phyloP scores from a whole-genome alignment of 179 eudicot genomes.

The Silene noctiflora region DNA sequence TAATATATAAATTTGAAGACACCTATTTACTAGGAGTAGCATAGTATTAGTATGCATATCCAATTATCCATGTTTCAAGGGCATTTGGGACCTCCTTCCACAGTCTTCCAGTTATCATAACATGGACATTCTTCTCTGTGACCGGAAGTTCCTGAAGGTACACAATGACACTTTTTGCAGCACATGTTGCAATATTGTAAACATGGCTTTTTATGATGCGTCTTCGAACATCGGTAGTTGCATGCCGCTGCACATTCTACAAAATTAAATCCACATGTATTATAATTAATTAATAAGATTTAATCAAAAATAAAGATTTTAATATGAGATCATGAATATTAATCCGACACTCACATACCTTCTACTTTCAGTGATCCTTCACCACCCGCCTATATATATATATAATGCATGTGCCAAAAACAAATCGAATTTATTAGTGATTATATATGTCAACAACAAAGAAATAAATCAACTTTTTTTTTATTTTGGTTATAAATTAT shows the following conservation, averaged over 20 bases:
- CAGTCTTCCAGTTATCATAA: constrained; percentile 28
- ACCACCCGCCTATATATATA: constrained; percentile 14
- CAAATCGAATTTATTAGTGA: background rate
- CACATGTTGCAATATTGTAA: constrained; percentile 20
- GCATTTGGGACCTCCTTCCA: constrained; percentile 33
- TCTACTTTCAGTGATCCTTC: constrained; percentile 22
- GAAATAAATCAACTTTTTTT: too few species aligned
- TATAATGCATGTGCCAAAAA: too few species aligned
- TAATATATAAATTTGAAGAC: too few species aligned
- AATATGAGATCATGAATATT: background rate
- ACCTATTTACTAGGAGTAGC: too few species aligned
- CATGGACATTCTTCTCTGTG: constrained; percentile 38
- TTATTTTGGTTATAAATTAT: too few species aligned
- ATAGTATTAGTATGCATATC: too few species aligned
- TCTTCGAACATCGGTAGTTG: constrained; percentile 34
- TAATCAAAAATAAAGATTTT: background rate
- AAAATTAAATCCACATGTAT: background rate
- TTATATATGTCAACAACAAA: too few species aligned
- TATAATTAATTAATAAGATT: too few species aligned
- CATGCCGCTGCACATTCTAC: constrained; percentile 38
- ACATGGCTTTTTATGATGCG: constrained; percentile 35
- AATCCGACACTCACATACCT: constrained; percentile 17
- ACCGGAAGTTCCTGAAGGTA: constrained; percentile 27
- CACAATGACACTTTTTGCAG: too few species aligned
- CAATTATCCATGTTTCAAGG: too few species aligned